Percentiles rank a stretch among this genome's conserved stretches.
Evolutionary conservation across 371 early-diverging fungal species (phyloP).

Genomic region (Haplosporangium sp.): DNA sequence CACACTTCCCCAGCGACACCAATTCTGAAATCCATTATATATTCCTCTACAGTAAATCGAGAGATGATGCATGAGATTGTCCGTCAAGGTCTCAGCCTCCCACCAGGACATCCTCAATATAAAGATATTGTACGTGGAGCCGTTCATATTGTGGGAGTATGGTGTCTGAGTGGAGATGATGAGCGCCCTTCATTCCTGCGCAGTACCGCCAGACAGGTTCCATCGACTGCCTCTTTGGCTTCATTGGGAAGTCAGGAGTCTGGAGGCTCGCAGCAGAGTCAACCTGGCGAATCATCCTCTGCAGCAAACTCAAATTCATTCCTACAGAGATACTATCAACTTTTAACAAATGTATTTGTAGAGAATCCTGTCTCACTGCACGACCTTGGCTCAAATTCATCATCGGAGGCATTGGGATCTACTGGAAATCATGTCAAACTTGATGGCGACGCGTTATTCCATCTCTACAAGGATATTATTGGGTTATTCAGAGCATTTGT

Average conservation of each 20-base stretch:
- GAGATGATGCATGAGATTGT: constrained; percentile 84
- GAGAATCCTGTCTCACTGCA: constrained; percentile 24
- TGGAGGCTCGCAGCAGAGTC: constrained; percentile 12
- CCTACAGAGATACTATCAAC: constrained; percentile 67
- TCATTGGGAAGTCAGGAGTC: constrained; percentile 43
- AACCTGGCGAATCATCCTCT: constrained; percentile 28
- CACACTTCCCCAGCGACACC: constrained; percentile 74
- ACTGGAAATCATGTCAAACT: constrained; percentile 45
- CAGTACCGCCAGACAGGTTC: constrained; percentile 49
- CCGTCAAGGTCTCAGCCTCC: constrained; percentile 75
- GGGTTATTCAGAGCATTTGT: constrained; percentile 71
- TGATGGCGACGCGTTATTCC: constrained; percentile 64
- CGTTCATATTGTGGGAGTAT: constrained; percentile 77
- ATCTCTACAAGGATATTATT: constrained; percentile 70
- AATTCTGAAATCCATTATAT: constrained; percentile 75
- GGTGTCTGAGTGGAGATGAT: constrained; percentile 77
- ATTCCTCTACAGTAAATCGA: constrained; percentile 72
- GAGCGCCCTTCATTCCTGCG: constrained; percentile 76
- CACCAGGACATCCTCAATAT: constrained; percentile 63
- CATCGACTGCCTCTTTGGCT: constrained; percentile 20
- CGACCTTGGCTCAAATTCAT: constrained; percentile 36
- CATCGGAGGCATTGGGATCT: constrained; percentile 42
- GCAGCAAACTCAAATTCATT: constrained; percentile 64
- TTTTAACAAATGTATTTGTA: constrained; percentile 68
- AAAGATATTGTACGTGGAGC: constrained; percentile 77